Percentiles rank a stretch among this genome's conserved stretches.
These are phyloP conservation scores for Periconia sp. DNA, from an alignment of 2,329 filamentous ascomycete genomes.

Conservation along the genomic window DNA sequence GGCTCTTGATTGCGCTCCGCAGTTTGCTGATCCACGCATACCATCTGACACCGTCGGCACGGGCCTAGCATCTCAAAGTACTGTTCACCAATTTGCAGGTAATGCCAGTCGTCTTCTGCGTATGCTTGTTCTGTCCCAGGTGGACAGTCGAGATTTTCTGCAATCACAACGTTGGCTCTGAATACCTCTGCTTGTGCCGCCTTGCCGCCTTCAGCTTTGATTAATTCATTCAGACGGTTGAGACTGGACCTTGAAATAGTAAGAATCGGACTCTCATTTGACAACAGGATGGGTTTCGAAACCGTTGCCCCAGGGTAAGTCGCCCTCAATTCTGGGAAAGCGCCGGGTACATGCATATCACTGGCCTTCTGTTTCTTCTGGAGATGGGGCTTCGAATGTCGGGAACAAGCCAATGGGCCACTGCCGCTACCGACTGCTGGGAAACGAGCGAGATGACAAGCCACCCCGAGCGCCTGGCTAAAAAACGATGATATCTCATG, in stretches of 20 bases:
- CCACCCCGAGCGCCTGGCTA: slow-evolving; percentile 70
- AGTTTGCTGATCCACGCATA: slow-evolving; percentile 86
- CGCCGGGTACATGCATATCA: slow-evolving; percentile 51
- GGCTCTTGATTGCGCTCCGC: slow-evolving; percentile 80
- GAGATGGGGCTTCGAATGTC: slow-evolving; percentile 73
- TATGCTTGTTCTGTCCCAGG: slow-evolving; percentile 63
- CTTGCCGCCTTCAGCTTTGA: slow-evolving; percentile 64
- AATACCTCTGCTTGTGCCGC: slow-evolving; percentile 74
- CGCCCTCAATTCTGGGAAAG: slow-evolving; percentile 54
- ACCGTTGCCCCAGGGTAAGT: slow-evolving; percentile 53
- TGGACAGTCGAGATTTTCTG: slow-evolving; percentile 45
- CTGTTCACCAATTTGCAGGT: slow-evolving; percentile 65
- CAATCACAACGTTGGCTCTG: slow-evolving; percentile 83
- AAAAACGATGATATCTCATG: slow-evolving; percentile 74
- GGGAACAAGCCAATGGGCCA: slow-evolving; percentile 59
- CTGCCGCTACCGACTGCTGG: slow-evolving; percentile 58
- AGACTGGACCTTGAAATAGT: slow-evolving; percentile 80
- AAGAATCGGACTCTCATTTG: slow-evolving; percentile 93
- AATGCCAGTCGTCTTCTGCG: slow-evolving; percentile 77
- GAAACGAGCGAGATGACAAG: slow-evolving; percentile 83
- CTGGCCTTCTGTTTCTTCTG: slow-evolving; percentile 49
- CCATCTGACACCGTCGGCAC: slow-evolving; percentile 92
- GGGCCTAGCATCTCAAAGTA: slow-evolving; percentile 74
- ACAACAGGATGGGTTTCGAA: slow-evolving; percentile 69
- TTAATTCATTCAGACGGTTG: slow-evolving; percentile 72